Base-by-base conservation (phyloP, 2,329 filamentous ascomycete genomes). In the Colletotrichum tamarilloi region DNA sequence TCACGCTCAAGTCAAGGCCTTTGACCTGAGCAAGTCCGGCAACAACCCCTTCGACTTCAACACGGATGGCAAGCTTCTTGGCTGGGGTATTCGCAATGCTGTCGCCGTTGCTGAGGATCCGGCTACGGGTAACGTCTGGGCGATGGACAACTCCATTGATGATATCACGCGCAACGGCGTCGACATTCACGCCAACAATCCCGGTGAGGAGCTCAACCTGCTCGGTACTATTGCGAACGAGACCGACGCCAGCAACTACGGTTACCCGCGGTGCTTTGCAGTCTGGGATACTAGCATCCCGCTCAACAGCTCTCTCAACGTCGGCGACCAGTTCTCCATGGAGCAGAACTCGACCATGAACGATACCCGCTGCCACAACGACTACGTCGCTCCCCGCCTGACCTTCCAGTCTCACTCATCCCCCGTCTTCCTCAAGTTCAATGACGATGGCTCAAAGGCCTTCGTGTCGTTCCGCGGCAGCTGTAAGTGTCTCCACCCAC, bases 131-230 rank as follows among this genome's bases (percentile, higher is more conserved):
- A 87, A 85, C 22, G 84, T 91, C 72, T 90, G 86, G 83, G 85
- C 84, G 22, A 91, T 95, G 8, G 93, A 95, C 81, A 95, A 95
- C 81, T 92, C 89, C 2, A 90, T 90, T 9, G 92, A 94, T 80
- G 81, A 92, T 49, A 85, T 94, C 19, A 81, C 82, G 16, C 87
- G 92, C 38, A 81, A 86, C 60, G 88, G 87, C 11, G 76, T 85
- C n/a, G 90, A 93, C 73, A 87, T 94, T 57, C 90, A 93, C 76
- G 80, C 89, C 73, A 86, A 93, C 77, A 95, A 95, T 77, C 93
- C 93, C 0, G 93, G 87, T 19, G 93, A 95, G 78, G 92, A 95
- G 81, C 82, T 95, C 80, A 94, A 95, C 81, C 94, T 90, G 79
- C 89, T 93, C 73, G 92, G 93, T 4, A 88, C 86, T 70, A 83